Base-by-base conservation (phyloP, 768 basidiomycete genomes). In the Coprinopsis cinerea region DNA sequence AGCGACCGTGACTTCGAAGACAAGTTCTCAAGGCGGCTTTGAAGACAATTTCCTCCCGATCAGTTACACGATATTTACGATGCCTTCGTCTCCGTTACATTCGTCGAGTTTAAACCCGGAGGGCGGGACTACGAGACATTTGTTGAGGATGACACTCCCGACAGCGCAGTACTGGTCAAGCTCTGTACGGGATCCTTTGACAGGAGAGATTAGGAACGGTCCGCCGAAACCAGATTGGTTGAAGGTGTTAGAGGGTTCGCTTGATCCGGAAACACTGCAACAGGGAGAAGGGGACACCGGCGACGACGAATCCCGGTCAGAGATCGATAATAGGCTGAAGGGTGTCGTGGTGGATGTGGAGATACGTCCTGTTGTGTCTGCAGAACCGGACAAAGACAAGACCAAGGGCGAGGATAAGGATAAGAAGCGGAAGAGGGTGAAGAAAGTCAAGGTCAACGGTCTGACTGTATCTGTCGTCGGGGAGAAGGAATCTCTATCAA, bases 51-150 rank as follows among this genome's bases (percentile, higher is more conserved):
- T 56, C 28, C 74, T 82, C 24, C 88, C 81, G 14, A 68, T 88
- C 53, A 62, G 64, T 23, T 78, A 78, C 51, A 73, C 75, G 3
- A 70, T 93, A 13, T 78, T 88, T 61, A 86, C 85, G 0, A 76
- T 95, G 47, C 91, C 94, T 0, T 79, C 83, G 1, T 92, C 91
- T 18, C 81, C 91, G 10, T 67, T 90, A 50, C 88, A 88, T 57
- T 88, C 90, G 18, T 84, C 88, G 30, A 78, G 73, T 18, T 61
- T 81, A 41, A 72, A 68, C 41, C 64, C 67, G 6, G 73, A 70
- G 30, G 55, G 47, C 14, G 77, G 72, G 23, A 71, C 84, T 30
- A 78, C 80, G 49, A 77, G 91, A 39, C 92, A 96, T 65, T 66
- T 96, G 40, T 55, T 97, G 13, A 75, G 89, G 43, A 57, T 97